phyloP scores from a whole-genome alignment of 2,329 filamentous ascomycete species.

The Chlorencoelia australis region DNA sequence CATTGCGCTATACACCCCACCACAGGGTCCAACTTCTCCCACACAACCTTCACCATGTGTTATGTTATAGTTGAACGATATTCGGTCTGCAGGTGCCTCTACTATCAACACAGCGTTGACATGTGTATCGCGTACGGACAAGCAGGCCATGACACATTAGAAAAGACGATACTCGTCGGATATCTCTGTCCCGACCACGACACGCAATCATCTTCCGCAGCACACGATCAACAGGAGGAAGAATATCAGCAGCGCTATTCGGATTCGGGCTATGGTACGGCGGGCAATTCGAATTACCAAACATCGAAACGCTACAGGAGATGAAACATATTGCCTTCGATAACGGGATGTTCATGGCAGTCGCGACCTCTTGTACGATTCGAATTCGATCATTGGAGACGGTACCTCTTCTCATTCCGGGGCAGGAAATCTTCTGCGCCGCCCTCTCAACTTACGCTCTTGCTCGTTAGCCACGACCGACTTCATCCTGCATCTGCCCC shows the following conservation, averaged over 20 bases:
- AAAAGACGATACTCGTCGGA: constrained; percentile 60
- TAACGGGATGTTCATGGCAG: constrained; percentile 27
- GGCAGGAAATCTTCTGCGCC: constrained; percentile 21
- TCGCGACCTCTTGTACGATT: constrained; percentile 23
- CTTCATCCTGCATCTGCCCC: constrained; percentile 20
- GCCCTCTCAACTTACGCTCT: constrained; percentile 25
- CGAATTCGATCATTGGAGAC: constrained; percentile 24
- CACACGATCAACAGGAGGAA: too few species aligned
- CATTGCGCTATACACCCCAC: too few species aligned
- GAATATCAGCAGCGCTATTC: too few species aligned
- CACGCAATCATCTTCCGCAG: constrained; percentile 10
- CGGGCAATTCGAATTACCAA: constrained; percentile 22
- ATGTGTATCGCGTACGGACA: constrained; percentile 54
- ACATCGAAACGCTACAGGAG: constrained; percentile 21
- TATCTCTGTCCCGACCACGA: constrained; percentile 50
- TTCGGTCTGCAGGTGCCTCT: constrained; percentile 59
- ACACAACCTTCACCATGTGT: constrained; percentile 43
- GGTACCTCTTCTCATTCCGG: constrained; percentile 26
- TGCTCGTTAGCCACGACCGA: constrained; percentile 25
- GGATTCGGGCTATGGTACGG: constrained; percentile 27
- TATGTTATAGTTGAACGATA: constrained; percentile 62
- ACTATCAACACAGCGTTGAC: constrained; percentile 58
- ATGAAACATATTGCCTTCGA: constrained; percentile 29
- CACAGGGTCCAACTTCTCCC: too few species aligned
- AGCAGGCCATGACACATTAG: constrained; percentile 51